Evolutionary conservation across 345 rosid genomes (phyloP).

Genomic region (Eucalyptus coolabah): DNA sequence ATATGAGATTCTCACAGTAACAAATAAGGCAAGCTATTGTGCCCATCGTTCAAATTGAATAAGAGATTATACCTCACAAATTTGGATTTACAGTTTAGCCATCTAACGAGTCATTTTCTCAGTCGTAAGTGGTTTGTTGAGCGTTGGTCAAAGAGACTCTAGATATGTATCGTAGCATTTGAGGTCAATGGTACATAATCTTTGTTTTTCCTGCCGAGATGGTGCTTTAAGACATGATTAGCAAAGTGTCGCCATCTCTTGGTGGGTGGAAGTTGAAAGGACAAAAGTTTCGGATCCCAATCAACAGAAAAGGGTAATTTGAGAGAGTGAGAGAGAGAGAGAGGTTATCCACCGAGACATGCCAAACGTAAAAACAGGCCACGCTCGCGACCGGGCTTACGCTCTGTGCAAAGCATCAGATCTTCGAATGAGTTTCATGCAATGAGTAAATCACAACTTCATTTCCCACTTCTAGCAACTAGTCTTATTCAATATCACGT

Average conservation of each 20-base stretch:
- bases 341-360: neutral
- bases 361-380: neutral
- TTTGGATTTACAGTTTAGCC: neutral
- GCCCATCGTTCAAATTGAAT: neutral
- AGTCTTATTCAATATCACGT: neutral
- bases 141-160: neutral
- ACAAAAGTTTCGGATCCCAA: neutral
- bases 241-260: neutral
- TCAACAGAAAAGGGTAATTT: neutral
- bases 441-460: neutral
- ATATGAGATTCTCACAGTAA: neutral
- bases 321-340: neutral
- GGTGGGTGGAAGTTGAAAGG: neutral
- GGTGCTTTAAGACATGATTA: neutral
- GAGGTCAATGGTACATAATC: neutral
- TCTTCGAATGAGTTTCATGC: neutral
- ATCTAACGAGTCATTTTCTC: neutral
- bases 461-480: neutral
- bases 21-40: neutral
- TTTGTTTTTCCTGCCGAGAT: neutral
- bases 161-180: neutral
- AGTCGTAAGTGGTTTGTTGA: neutral
- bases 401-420: neutral
- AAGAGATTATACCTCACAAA: neutral
- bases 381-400: neutral